phyloP scores from a whole-genome alignment of 2,329 filamentous ascomycete genomes.

The Xylaria sp. region DNA sequence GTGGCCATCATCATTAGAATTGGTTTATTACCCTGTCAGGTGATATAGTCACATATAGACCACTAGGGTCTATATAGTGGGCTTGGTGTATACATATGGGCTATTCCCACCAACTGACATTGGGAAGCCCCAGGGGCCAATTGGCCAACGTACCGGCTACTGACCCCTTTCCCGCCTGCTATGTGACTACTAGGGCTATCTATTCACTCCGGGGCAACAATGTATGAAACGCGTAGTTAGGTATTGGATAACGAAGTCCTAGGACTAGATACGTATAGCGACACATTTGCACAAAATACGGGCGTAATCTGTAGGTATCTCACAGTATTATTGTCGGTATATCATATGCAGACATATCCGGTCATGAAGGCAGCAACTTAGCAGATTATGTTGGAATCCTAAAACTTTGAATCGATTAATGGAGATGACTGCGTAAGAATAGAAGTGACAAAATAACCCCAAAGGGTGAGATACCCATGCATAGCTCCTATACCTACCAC shows the following conservation, averaged over 20 bases:
- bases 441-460: conserved; percentile 8
- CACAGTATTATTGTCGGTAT: neutral
- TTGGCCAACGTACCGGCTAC: too few relatives aligned
- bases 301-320: neutral
- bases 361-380: neutral
- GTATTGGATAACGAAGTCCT: neutral
- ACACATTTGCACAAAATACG: neutral
- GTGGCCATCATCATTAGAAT: too few relatives aligned
- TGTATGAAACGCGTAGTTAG: neutral
- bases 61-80: too few relatives aligned
- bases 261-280: neutral
- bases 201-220: too few relatives aligned
- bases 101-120: too few relatives aligned
- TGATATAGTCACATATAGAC: too few relatives aligned
- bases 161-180: too few relatives aligned
- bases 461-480: conserved; percentile 17
- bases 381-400: neutral
- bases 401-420: conserved; percentile 23
- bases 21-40: too few relatives aligned
- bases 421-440: conserved; percentile 4
- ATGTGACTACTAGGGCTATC: too few relatives aligned
- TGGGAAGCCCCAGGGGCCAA: too few relatives aligned
- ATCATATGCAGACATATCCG: neutral
- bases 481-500: conserved; percentile 15
- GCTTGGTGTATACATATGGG: too few relatives aligned